A percentile compares a stretch with the other conserved stretches of the same genome.
phyloP scores from a whole-genome alignment of 1,139 yeast genomes.

The Kluyveromyces sp. region DNA sequence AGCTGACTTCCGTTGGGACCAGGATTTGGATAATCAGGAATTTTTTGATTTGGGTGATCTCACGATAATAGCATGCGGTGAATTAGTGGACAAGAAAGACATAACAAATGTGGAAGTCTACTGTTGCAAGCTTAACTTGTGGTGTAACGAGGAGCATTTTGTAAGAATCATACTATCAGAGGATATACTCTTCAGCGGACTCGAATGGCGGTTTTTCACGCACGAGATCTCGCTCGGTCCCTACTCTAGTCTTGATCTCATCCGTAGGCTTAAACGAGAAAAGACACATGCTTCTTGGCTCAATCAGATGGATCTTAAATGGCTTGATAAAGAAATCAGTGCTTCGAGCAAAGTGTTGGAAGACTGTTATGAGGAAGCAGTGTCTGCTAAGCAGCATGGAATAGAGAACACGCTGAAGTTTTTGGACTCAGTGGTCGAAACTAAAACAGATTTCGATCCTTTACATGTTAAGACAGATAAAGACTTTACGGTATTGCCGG shows the following conservation, averaged over 20 bases:
- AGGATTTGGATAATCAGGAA: background rate
- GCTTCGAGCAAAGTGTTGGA: background rate
- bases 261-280: background rate
- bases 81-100: background rate
- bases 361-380: background rate
- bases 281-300: background rate
- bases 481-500: background rate
- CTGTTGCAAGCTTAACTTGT: background rate
- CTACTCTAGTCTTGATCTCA: background rate
- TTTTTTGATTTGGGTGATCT: conserved; percentile 6
- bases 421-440: background rate
- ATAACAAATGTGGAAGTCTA: conserved; percentile 4
- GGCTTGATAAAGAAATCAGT: conserved; percentile 1
- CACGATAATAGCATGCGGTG: conserved; percentile 5
- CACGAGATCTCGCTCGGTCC: conserved; percentile 1
- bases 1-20: background rate
- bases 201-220: conserved; percentile 2
- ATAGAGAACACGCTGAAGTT: background rate
- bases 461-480: background rate
- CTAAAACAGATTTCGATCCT: background rate
- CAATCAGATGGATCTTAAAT: background rate
- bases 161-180: conserved; percentile 1
- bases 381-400: background rate
- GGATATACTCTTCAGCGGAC: conserved; percentile 2
- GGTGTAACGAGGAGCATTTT: conserved; percentile 3